Evolutionary conservation across 2,329 filamentous ascomycete genomes (phyloP), one percentile per base, ranked within the genome.

Genomic region (Cordyceps tenuipes): DNA sequence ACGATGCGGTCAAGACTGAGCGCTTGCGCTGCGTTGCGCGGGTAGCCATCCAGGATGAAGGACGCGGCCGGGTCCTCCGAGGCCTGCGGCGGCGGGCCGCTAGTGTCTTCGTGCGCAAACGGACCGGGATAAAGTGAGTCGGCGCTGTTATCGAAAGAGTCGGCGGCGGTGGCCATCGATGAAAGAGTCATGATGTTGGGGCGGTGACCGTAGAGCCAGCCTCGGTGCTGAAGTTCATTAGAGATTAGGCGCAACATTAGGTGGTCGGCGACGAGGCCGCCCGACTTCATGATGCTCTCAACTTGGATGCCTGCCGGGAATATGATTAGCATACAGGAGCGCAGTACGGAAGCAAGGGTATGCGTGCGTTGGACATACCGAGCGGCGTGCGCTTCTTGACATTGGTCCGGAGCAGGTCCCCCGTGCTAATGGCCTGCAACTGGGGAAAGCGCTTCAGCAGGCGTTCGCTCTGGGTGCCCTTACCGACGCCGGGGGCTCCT

Each of bases 41-140:
- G 94, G 74, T 97, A 99, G 17, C 94, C 94, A 71, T 99, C 94
- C 57, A 99, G 87, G 64, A 99, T 89, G 73, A 97, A 97, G 0
- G 91, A 96, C 9, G 91, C 91, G 0, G 84, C 78, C 0, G 91
- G 89, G 63, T 88, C 82, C 47, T 94, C 82, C 53, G 86, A 85
- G 50, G 80, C 77, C 58, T 74, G 73, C 34, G 75, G 75, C 62
- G 69, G 74, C 39, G 55, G 36, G 62, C 67, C 66, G 66, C 65
- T 72, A 64, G 66, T 68, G 56, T 76, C 74, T 55, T 74, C 69
- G 54, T 70, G 69, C 29, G 73, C 73, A 39, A 73, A 70, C 5
- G 73, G 68, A 61, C 69, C 70, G 60, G 73, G 69, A 57, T 69
- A 67, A 23, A 71, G 69, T n/a, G 74, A 64, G 29, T 70, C 68